Evolutionary conservation across 208 protist genomes (phyloP).

Genomic region (Trypanosoma grayi): DNA sequence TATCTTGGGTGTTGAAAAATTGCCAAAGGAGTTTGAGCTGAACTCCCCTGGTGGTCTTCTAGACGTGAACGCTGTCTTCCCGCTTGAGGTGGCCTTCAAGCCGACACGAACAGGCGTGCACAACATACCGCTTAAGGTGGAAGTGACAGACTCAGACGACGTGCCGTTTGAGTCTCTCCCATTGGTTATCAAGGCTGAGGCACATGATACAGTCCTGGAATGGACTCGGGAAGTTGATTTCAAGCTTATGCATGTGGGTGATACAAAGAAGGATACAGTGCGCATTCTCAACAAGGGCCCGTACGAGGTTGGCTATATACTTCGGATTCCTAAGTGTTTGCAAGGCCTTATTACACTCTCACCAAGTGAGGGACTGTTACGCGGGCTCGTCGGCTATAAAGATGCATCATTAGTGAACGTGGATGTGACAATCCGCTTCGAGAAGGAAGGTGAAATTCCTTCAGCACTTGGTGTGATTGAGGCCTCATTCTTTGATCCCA

Average conservation of each 20-base stretch:
- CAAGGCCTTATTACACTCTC: slow-evolving; percentile 66
- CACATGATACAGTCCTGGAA: slow-evolving; percentile 91
- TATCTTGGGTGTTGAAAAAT: slow-evolving; percentile 52
- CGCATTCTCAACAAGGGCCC: slow-evolving; percentile 92
- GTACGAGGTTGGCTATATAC: slow-evolving; percentile 91
- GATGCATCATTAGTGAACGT: slow-evolving; percentile 79
- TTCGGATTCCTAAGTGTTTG: slow-evolving; percentile 74
- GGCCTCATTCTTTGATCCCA: slow-evolving; percentile 80
- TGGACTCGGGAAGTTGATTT: slow-evolving; percentile 91
- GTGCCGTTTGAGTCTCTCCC: slow-evolving; percentile 68
- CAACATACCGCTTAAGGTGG: slow-evolving; percentile 51
- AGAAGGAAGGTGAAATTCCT: slow-evolving; percentile 81
- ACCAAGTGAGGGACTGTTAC: slow-evolving; percentile 57
- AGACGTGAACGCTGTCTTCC: slow-evolving; percentile 49
- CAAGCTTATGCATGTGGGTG: slow-evolving; percentile 86
- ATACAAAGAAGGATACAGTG: slow-evolving; percentile 69
- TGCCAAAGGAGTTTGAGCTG: slow-evolving; percentile 74
- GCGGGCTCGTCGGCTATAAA: slow-evolving; percentile 84
- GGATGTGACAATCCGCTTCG: slow-evolving; percentile 72
- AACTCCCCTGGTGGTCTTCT: slow-evolving; percentile 63
- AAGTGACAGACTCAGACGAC: slow-evolving; percentile 50
- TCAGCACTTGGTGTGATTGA: slow-evolving; percentile 73
- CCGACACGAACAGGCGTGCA: slow-evolving; percentile 75
- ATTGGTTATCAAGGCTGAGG: slow-evolving; percentile 86
- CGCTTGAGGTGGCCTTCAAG: slow-evolving; percentile 62